Base-by-base conservation (phyloP, 192 early-diverging fungal genomes). In the Chytriomyces sp. region DNA sequence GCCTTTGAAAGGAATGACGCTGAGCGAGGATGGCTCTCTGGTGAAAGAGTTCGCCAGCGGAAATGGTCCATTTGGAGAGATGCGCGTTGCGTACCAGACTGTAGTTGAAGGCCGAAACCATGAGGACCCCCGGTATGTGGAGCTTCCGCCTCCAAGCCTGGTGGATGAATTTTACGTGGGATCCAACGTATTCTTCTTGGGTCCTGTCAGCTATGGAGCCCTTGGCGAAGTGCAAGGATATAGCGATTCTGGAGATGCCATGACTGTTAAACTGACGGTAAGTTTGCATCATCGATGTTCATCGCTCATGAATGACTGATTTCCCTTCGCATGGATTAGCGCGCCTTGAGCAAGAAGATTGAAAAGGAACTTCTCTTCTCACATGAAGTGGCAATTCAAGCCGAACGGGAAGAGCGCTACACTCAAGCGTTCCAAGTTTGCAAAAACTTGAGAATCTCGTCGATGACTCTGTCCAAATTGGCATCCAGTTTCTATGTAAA, bases 111-210 rank as follows among this genome's bases (percentile, higher is more conserved):
- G 64, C 24, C 82, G 86, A 5, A 84, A 83, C 61, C 82, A 85
- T 69, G 89, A 91, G 10, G 93, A 96, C 80, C 85, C 93, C 23
- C 89, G 96, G 47, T 80, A 79, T 67, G 90, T 87, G 46, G 94
- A 97, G 79, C 85, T 88, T 61, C 86, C 91, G 20, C 86, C 96
- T 13, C 75, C 84, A 18, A 85, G 91, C 3, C 73, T 96, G 0
- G 82, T 83, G 1, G 84, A 86, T n/a, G 93, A 94, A 65, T 95
- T 92, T 70, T 94, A 93, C 9, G 11, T 91, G 10, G 76, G 78
- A 3, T 89, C 89, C 4, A 84, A 85, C 18, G 91, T 95, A 4
- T 96, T 97, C 79, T 96, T 96, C 80, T 80, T 98, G 65, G 93
- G 93, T 9, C 79, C 80, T 60, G 84, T 81, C 23, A 71, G 89